Conservation (phyloP, 768 basidiomycete species). For the Holtermanniella nyarrowii region DNA sequence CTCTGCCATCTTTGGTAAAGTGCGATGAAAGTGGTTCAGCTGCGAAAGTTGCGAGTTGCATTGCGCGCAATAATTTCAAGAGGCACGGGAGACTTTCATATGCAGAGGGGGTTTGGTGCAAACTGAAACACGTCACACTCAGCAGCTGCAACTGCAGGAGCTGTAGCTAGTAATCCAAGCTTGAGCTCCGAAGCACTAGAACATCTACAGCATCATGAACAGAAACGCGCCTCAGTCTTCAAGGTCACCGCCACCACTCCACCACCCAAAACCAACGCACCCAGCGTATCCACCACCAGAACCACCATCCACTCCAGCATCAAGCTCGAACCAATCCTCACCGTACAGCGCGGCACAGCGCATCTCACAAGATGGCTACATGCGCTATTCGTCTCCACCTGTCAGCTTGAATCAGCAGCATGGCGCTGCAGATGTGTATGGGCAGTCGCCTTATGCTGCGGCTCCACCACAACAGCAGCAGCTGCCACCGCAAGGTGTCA, state of each 20-base stretch:
- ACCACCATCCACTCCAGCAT: slow-evolving; percentile 31
- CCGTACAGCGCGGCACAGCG: slow-evolving; percentile 36
- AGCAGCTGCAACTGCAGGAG: too few species aligned
- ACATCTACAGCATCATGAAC: slow-evolving; percentile 10
- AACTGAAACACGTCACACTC: too few species aligned
- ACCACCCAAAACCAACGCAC: slow-evolving; percentile 40
- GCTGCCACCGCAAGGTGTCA: slow-evolving; percentile 6
- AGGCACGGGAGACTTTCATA: too few species aligned
- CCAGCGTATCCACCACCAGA: slow-evolving; percentile 40
- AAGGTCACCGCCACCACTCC: slow-evolving; percentile 38
- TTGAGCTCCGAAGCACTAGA: background rate
- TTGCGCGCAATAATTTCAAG: too few species aligned
- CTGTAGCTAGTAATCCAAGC: too few species aligned
- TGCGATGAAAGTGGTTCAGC: too few species aligned
- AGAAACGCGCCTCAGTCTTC: slow-evolving; percentile 24
- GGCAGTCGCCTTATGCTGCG: slow-evolving; percentile 11
- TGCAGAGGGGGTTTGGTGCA: too few species aligned
- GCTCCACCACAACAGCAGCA: slow-evolving; percentile 8
- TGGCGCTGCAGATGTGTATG: slow-evolving; percentile 15
- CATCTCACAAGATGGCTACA: slow-evolving; percentile 34
- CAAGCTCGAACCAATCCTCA: slow-evolving; percentile 28
- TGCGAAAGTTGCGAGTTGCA: too few species aligned
- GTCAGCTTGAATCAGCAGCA: slow-evolving; percentile 7
- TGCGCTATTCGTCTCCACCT: slow-evolving; percentile 32
- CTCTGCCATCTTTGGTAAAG: too few species aligned